Evolutionary conservation across 169 alveolate genomes (phyloP), one percentile per base, ranked within the genome.

Genomic region (Theileria annulata): DNA sequence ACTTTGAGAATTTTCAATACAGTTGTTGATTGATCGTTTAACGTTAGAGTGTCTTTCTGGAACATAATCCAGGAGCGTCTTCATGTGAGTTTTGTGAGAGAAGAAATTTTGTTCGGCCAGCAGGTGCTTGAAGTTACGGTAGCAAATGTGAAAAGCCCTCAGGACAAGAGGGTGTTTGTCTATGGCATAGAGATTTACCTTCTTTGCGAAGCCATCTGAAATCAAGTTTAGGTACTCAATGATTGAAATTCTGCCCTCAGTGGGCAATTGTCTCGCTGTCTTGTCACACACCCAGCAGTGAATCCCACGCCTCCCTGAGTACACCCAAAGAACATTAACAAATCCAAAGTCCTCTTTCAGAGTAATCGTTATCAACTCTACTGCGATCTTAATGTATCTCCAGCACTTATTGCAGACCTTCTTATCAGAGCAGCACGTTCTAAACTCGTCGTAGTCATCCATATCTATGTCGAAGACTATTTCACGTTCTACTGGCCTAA

Each of bases 261-360:
- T 48, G 1, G 95, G 93, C 5, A 91, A 71, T 23, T 64, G 63
- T 12, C 95, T 67, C n/a, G 95, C 95, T 6, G 64, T 47, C 2
- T 87, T 69, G 64, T 96, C 98, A 75, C 99, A 94, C 25, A 97
- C 96, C 99, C 99, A 98, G 84, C 99, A 96, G 90, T 98, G 99
- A 25, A 97, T 95, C 49, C 99, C 99, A 88, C 99, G 94, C 73
- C 99, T 94, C 28, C 99, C 99, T 19, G 99, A 96, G 91, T 92
- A 98, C 19, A 97, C 98, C 97, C 98, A 97, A 64, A 97, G 90
- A 47, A 96, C 82, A 71, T 95, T 90, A 66, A 93, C 83, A 88
- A 95, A 97, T 5, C 99, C 99, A 85, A 97, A 98, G 82, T 97
- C 99, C 85, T 94, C 96, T 23, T 90, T 85, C 63, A 96, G 89